A percentile compares a stretch with the other conserved stretches of the same genome.
These are phyloP conservation scores for Dalechampia spathulata DNA, from an alignment of 441 rosid genomes.

Conservation along the genomic window DNA sequence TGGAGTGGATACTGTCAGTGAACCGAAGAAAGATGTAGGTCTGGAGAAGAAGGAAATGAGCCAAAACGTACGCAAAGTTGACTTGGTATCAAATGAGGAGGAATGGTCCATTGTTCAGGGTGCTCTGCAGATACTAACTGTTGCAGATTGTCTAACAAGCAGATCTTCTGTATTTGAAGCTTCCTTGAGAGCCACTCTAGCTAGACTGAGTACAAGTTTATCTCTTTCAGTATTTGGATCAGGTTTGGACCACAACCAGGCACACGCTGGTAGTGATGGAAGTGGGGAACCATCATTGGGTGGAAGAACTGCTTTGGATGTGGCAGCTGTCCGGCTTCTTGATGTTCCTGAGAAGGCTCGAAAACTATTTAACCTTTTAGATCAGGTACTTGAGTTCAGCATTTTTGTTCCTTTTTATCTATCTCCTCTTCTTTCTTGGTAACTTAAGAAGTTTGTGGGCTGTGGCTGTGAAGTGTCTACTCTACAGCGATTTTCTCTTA, in stretches of 20 bases:
- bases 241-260: constrained; percentile 63
- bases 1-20: constrained; percentile 71
- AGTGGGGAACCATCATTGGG: constrained; percentile 47
- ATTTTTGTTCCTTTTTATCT: neutral
- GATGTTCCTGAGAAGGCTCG: constrained; percentile 87
- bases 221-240: constrained; percentile 73
- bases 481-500: neutral
- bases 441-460: neutral
- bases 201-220: constrained; percentile 82
- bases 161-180: constrained; percentile 96
- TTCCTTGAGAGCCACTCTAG: constrained; percentile 85
- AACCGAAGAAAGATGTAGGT: constrained; percentile 58
- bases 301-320: constrained; percentile 89
- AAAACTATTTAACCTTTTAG: constrained; percentile 76
- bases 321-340: constrained; percentile 80
- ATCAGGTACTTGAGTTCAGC: constrained; percentile 48
- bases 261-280: constrained; percentile 40
- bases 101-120: constrained; percentile 99
- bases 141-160: constrained; percentile 93
- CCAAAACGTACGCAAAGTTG: constrained; percentile 52
- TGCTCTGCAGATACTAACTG: constrained; percentile 90
- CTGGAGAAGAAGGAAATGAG: constrained; percentile 72
- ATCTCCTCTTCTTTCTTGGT: neutral
- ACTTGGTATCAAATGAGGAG: constrained; percentile 77
- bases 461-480: neutral